Percentiles rank a stretch among this genome's conserved stretches.
Evolutionary conservation across 208 protist genomes (phyloP).

Genomic region (Spongospora subterranea): DNA sequence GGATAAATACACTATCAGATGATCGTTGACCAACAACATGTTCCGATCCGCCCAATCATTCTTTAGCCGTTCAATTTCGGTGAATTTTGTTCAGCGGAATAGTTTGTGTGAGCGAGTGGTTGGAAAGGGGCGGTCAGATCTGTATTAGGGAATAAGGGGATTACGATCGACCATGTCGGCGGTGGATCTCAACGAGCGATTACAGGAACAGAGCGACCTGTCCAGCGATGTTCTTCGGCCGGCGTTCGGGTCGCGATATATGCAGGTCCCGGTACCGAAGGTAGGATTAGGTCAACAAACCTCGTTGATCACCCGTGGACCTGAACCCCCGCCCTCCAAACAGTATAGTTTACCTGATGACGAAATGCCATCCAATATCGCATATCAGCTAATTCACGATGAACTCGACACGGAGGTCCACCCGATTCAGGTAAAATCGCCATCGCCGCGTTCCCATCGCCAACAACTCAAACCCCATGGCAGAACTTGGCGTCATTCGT

Average conservation of each 20-base stretch:
- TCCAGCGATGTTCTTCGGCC: background rate
- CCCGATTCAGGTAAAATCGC: background rate
- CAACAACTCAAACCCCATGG: no score
- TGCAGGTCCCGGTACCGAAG: background rate
- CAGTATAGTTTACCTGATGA: background rate
- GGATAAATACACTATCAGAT: background rate
- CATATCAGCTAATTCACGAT: constrained; percentile 61
- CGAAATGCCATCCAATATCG: constrained; percentile 38
- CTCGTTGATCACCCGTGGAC: background rate
- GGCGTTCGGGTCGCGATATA: background rate
- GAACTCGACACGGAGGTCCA: constrained; percentile 38
- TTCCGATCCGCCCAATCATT: no score
- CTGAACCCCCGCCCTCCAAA: background rate
- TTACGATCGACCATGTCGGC: background rate
- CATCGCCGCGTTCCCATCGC: no score
- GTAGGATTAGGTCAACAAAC: background rate
- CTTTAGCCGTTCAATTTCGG: no score
- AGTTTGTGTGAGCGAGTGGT: no score
- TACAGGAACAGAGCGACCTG: background rate
- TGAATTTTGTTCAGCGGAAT: no score
- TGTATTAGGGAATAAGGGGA: no score
- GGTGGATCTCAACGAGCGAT: background rate
- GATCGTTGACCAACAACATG: no score
- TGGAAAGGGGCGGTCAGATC: no score
- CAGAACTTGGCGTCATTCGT: constrained; percentile 54